A percentile compares a stretch with the other conserved stretches of the same genome.
These are phyloP conservation scores for Globisporangium solare DNA, from an alignment of 352 stramenopile genomes.

Conservation along the genomic window DNA sequence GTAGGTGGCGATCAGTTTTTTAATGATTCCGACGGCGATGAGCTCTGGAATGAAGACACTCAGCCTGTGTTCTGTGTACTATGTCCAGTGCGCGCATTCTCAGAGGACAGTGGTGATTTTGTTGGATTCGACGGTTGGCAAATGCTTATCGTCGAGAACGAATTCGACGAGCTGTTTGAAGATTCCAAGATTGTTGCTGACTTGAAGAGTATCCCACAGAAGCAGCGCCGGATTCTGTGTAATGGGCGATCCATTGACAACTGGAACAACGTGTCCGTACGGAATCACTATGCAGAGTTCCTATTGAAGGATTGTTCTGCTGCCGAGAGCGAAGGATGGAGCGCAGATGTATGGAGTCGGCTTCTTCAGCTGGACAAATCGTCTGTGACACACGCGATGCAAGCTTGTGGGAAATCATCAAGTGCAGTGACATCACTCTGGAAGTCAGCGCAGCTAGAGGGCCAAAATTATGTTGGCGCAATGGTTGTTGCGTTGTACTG, in stretches of 20 bases:
- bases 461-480: slow-evolving; percentile 32
- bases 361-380: slow-evolving; percentile 35
- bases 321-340: slow-evolving; percentile 5
- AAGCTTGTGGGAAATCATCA: slow-evolving; percentile 39
- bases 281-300: slow-evolving; percentile 46
- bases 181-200: slow-evolving; percentile 30
- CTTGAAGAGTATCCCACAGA: slow-evolving; percentile 44
- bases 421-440: slow-evolving; percentile 35
- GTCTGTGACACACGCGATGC: slow-evolving; percentile 36
- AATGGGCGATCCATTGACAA: slow-evolving; percentile 53
- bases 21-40: slow-evolving; percentile 45
- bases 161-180: slow-evolving; percentile 43
- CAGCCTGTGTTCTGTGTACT: slow-evolving; percentile 59
- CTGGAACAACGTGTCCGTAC: slow-evolving; percentile 39
- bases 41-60: slow-evolving; percentile 26
- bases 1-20: slow-evolving; percentile 16
- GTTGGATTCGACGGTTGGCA: slow-evolving; percentile 48
- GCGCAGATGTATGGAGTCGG: slow-evolving; percentile 17
- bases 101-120: slow-evolving; percentile 49
- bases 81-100: slow-evolving; percentile 50
- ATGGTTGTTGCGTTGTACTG: slow-evolving; percentile 52
- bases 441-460: slow-evolving; percentile 31
- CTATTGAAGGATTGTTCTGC: slow-evolving; percentile 28
- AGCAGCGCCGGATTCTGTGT: slow-evolving; percentile 54
- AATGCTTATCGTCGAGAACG: slow-evolving; percentile 72